Percentiles rank a stretch among this genome's conserved stretches.
These are phyloP conservation scores for Primulina huaijiensis DNA, from an alignment of 257 asterid species.

Conservation along the genomic window DNA sequence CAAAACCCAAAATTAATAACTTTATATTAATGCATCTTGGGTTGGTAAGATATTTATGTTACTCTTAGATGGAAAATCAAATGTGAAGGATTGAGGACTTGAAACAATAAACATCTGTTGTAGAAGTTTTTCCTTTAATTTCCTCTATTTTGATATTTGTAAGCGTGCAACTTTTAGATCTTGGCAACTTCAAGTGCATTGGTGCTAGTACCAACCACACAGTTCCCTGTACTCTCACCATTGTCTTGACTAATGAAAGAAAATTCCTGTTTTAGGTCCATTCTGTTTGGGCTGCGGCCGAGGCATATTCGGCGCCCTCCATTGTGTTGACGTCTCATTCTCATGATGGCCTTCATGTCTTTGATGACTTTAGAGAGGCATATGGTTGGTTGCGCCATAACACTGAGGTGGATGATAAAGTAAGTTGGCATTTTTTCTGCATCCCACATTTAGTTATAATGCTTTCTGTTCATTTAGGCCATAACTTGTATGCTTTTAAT, in stretches of 20 bases:
- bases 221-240: conserved; percentile 8
- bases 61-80: background rate
- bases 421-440: conserved; percentile 32
- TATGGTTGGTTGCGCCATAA: conserved; percentile 98
- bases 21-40: background rate
- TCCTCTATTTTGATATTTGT: background rate
- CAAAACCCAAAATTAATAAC: no score
- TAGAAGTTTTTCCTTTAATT: no score
- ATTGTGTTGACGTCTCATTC: conserved; percentile 86
- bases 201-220: conserved; percentile 10
- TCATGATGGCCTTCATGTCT: conserved; percentile 88
- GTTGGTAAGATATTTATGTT: background rate
- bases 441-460: background rate
- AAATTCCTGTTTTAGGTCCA: conserved; percentile 58
- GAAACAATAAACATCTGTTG: no score
- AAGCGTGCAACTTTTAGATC: background rate
- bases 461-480: background rate
- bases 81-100: background rate
- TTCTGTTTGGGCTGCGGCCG: conserved; percentile 99
- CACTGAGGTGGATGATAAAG: conserved; percentile 98
- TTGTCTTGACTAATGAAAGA: conserved; percentile 24
- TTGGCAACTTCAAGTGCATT: background rate
- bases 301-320: conserved; percentile 99
- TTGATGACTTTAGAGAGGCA: conserved; percentile 99
- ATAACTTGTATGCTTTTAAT: background rate